phyloP scores from a whole-genome alignment of 2,329 filamentous ascomycete genomes.

The Basipetospora chlamydospora region DNA sequence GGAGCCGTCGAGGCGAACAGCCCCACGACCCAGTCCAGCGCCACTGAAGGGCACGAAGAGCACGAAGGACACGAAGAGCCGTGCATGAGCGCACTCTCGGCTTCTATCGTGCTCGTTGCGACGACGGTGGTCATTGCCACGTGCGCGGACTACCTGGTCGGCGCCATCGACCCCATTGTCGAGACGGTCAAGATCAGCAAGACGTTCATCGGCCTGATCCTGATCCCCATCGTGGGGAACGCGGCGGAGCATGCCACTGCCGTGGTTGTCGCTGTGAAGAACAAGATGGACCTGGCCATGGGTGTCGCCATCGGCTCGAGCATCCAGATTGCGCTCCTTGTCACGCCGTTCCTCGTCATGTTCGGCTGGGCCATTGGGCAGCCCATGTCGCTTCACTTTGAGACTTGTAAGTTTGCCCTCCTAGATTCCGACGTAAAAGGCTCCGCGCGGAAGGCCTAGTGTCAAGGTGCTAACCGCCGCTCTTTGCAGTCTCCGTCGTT shows the following conservation, averaged over 20 bases:
- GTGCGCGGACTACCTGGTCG: slow-evolving; percentile 65
- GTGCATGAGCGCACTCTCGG: slow-evolving; percentile 48
- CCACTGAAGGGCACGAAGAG: slow-evolving; percentile 16
- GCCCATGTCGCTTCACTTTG: slow-evolving; percentile 67
- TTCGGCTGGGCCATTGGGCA: slow-evolving; percentile 63
- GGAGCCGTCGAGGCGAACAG: not conserved
- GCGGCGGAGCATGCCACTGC: slow-evolving; percentile 72
- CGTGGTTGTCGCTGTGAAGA: slow-evolving; percentile 61
- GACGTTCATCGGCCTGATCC: slow-evolving; percentile 66
- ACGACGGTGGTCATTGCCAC: slow-evolving; percentile 57
- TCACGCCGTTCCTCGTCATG: slow-evolving; percentile 68
- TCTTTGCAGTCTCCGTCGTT: slow-evolving; percentile 52
- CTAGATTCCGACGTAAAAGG: too few relatives aligned
- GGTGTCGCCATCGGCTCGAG: slow-evolving; percentile 70
- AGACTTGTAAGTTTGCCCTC: slow-evolving; percentile 38
- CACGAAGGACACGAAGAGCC: slow-evolving; percentile 32
- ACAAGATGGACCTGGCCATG: slow-evolving; percentile 64
- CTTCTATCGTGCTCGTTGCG: slow-evolving; percentile 49
- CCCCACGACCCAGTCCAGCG: slow-evolving; percentile 18
- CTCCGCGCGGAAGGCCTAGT: not conserved
- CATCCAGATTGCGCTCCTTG: slow-evolving; percentile 69
- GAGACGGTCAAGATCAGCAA: slow-evolving; percentile 58
- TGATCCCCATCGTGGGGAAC: slow-evolving; percentile 69
- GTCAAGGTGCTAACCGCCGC: not conserved
- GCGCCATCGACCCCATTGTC: slow-evolving; percentile 60